A percentile compares a stretch with the other conserved stretches of the same genome.
These are phyloP conservation scores for Simmondsia chinensis DNA, from an alignment of 148 eudicot species.

Conservation along the genomic window DNA sequence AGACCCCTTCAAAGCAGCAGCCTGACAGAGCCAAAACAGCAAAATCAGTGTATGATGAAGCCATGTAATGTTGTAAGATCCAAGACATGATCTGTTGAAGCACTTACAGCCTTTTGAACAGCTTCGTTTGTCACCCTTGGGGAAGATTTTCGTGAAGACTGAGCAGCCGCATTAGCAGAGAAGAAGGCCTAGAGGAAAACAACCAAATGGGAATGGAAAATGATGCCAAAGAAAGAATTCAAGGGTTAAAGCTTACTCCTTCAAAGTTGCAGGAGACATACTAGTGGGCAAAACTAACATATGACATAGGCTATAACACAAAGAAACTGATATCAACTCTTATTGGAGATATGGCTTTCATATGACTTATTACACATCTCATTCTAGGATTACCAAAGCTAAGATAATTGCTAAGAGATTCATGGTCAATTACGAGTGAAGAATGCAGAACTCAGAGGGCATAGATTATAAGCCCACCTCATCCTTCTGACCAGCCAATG, in stretches of 20 bases:
- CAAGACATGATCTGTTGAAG: not conserved
- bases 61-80: not conserved
- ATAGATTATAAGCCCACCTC: constrained; percentile 34
- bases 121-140: constrained; percentile 84
- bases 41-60: constrained; percentile 3
- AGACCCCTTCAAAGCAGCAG: constrained; percentile 87
- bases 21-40: constrained; percentile 27
- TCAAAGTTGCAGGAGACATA: no score
- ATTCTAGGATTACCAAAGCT: no score
- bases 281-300: no score
- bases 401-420: no score
- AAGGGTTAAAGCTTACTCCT: no score
- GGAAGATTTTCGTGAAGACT: constrained; percentile 78
- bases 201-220: not conserved
- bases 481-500: constrained; percentile 73
- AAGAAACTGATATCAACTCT: no score
- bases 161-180: constrained; percentile 84
- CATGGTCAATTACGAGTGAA: no score
- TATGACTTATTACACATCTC: no score
- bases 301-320: no score
- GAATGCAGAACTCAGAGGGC: not conserved
- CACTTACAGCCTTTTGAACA: constrained; percentile 94
- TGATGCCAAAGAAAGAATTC: not conserved
- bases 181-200: constrained; percentile 58
- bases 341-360: no score